These are phyloP conservation scores for Polygonum maritimum DNA, from an alignment of 148 eudicot genomes.

Conservation along the genomic window DNA sequence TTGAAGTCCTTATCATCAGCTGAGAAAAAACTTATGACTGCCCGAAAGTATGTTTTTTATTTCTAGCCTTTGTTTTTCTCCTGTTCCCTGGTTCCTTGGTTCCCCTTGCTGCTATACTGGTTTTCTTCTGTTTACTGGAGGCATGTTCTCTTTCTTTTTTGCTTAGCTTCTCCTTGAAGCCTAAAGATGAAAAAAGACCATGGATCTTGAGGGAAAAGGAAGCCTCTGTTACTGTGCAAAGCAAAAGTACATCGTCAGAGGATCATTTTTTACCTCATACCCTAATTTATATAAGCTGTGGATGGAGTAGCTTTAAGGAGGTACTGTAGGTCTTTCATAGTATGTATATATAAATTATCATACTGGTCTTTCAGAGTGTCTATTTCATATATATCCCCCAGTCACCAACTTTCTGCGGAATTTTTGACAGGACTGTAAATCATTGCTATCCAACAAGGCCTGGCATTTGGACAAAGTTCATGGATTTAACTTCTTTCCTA, in stretches of 20 bases:
- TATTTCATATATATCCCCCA: not conserved
- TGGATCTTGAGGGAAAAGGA: constrained; percentile 91
- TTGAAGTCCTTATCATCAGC: constrained; percentile 37
- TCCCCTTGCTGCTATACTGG: not conserved
- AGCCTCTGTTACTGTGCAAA: constrained; percentile 47
- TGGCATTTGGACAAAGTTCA: constrained; percentile 89
- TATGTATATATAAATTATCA: not conserved
- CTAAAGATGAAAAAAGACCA: constrained; percentile 81
- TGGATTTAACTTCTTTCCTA: constrained; percentile 97
- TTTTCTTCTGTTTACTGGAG: not conserved
- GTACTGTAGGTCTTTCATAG: constrained; percentile 21
- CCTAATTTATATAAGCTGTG: constrained; percentile 88
- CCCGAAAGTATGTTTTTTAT: constrained; percentile 34
- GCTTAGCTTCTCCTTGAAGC: constrained; percentile 38
- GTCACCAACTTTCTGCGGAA: not conserved
- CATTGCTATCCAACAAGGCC: constrained; percentile 63
- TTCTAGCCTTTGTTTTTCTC: not conserved
- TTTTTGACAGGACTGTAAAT: constrained; percentile 57
- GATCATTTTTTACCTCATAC: constrained; percentile 61
- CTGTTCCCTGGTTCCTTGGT: not conserved
- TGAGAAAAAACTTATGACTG: constrained; percentile 35
- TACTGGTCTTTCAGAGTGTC: not conserved
- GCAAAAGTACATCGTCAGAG: constrained; percentile 44
- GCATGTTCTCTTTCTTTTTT: not conserved
- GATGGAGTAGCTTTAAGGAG: constrained; percentile 96